phyloP scores from a whole-genome alignment of 495 filamentous ascomycete species.

The Penicillium antarcticum region DNA sequence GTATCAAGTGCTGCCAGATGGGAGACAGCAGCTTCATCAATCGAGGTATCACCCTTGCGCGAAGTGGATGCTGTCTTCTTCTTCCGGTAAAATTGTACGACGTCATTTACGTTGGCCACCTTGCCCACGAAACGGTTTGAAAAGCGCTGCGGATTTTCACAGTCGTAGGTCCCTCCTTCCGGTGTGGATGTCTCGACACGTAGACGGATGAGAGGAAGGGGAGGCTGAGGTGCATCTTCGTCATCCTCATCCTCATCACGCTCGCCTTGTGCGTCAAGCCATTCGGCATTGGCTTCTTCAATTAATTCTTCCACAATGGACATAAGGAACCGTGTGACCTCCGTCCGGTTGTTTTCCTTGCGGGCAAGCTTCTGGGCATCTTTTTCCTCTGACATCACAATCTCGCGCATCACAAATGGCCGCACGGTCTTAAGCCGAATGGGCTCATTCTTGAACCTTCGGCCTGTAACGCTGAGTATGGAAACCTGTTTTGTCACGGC shows the following conservation, averaged over 20 bases:
- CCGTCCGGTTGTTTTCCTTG: slow-evolving; percentile 75
- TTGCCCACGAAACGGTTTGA: slow-evolving; percentile 88
- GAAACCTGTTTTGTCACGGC: slow-evolving; percentile 88
- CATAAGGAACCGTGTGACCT: slow-evolving; percentile 74
- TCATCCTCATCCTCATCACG: slow-evolving; percentile 40
- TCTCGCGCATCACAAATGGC: slow-evolving; percentile 84
- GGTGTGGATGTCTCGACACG: slow-evolving; percentile 88
- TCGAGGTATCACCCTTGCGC: slow-evolving; percentile 36
- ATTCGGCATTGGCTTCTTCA: slow-evolving; percentile 74
- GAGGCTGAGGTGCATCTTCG: slow-evolving; percentile 54
- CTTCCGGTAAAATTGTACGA: slow-evolving; percentile 89
- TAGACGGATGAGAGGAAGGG: slow-evolving; percentile 80
- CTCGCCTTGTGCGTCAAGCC: slow-evolving; percentile 68
- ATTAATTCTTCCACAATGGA: slow-evolving; percentile 80
- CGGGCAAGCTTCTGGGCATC: slow-evolving; percentile 73
- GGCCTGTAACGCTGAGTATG: slow-evolving; percentile 78
- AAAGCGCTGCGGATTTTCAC: slow-evolving; percentile 94
- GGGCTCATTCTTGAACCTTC: slow-evolving; percentile 75
- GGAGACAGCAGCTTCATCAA: slow-evolving; percentile 59
- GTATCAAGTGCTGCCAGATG: slow-evolving; percentile 62
- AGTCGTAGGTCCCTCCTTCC: slow-evolving; percentile 82
- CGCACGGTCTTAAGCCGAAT: slow-evolving; percentile 84
- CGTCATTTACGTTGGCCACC: slow-evolving; percentile 91
- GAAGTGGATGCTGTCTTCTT: slow-evolving; percentile 51
- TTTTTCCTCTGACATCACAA: slow-evolving; percentile 71